Conservation (phyloP, 345 rosid species). For the Hibiscus mutabilis region DNA sequence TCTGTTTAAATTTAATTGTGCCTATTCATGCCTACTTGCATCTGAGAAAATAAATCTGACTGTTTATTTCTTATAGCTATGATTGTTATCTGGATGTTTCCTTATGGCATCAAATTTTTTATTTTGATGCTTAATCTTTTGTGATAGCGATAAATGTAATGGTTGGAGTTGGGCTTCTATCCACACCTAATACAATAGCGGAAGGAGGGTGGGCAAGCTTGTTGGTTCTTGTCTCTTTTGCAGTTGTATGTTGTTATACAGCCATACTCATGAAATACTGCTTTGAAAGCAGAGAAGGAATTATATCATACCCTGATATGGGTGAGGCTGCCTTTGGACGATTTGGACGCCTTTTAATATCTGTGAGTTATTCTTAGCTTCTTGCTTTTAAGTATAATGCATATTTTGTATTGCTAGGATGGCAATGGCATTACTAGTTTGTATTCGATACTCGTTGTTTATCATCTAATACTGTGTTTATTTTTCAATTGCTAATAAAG, state of each 20-base stretch:
- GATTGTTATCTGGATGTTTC: background rate
- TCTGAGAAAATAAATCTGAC: too few species aligned
- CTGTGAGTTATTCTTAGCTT: constrained; percentile 42
- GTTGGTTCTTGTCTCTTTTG: constrained; percentile 46
- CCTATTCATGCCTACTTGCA: too few species aligned
- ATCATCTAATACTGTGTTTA: background rate
- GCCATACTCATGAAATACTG: constrained; percentile 82
- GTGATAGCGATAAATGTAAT: constrained; percentile 64
- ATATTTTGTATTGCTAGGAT: background rate
- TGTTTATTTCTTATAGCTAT: background rate
- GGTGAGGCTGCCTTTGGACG: constrained; percentile 96
- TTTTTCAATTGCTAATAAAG: too few species aligned
- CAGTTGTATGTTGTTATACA: constrained; percentile 68
- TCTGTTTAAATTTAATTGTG: too few species aligned
- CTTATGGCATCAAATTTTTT: background rate
- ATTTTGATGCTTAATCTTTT: too few species aligned
- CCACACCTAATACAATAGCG: constrained; percentile 70
- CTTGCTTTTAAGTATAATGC: background rate
- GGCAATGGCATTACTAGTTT: background rate
- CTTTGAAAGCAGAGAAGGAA: constrained; percentile 71
- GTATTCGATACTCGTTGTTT: background rate
- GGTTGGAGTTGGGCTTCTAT: constrained; percentile 92
- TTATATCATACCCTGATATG: constrained; percentile 73
- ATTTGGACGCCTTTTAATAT: constrained; percentile 66
- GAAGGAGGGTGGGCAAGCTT: constrained; percentile 85